phyloP scores from a whole-genome alignment of 2,329 filamentous ascomycete genomes.

The Leptographium wingfieldii region DNA sequence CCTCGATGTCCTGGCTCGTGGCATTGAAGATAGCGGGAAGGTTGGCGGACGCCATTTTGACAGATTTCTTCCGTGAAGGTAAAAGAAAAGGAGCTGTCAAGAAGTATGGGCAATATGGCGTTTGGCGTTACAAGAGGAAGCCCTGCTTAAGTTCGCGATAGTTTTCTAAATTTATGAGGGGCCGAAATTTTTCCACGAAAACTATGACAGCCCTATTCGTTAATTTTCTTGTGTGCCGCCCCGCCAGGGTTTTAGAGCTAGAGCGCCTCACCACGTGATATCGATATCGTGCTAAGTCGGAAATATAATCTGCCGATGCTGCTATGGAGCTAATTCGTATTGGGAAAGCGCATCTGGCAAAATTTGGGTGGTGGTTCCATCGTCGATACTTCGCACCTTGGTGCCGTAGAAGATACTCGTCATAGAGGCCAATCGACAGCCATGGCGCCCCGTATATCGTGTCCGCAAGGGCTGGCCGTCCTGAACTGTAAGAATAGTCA shows the following conservation, averaged over 20 bases:
- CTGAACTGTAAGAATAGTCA: constrained; percentile 40
- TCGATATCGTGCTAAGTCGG: background rate
- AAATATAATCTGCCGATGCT: background rate
- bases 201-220: constrained; percentile 9
- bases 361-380: constrained; percentile 6
- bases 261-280: constrained; percentile 5
- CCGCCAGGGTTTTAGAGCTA: constrained; percentile 5
- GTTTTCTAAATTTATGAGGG: constrained; percentile 9
- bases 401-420: background rate
- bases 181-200: constrained; percentile 6
- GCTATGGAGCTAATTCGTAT: constrained; percentile 1
- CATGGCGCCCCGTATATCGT: constrained; percentile 57
- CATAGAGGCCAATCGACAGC: constrained; percentile 15
- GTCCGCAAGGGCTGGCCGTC: constrained; percentile 45
- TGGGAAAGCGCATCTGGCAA: background rate
- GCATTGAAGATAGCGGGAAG: constrained; percentile 93
- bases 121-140: background rate
- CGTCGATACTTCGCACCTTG: background rate
- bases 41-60: constrained; percentile 91
- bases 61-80: constrained; percentile 21
- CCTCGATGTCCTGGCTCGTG: constrained; percentile 97
- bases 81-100: background rate
- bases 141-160: constrained; percentile 3
- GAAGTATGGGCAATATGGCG: background rate
- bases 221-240: constrained; percentile 7